Base-by-base conservation (phyloP, 139 green algal species). In the Picochlorum sp. region DNA sequence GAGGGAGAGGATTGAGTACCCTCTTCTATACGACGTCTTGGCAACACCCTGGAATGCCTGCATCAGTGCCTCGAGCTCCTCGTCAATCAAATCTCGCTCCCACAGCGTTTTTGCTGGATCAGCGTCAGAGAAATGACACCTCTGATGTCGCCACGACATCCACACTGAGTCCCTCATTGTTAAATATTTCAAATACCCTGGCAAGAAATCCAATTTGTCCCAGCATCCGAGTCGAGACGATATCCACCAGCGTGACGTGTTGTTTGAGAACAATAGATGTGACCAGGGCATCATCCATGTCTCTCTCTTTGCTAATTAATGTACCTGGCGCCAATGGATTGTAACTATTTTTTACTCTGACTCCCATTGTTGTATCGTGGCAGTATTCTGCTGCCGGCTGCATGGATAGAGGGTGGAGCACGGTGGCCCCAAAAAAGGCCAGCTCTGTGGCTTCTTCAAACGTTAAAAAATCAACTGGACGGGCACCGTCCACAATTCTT, bases 261-360 rank as follows among this genome's bases (percentile, higher is more conserved):
- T 66, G 69, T 79, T 99, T 99, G 20, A 95, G 77, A 47, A 99
- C 94, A 23, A 99, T 96, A 60, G 65, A 85, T 9, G 94, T 98
- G 23, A 98, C 84, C 24, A 98, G 63, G 18, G 67, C 79, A 24
- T 86, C 67, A 37, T 34, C 66, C 78, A 97, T 85, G 67, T 96
- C 81, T 4, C 92, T 81, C 8, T 72, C 8, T 1, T 63, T 52
- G 3, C 66, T 76, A 73, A 98, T 98, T 20, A 96, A 65, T 4
- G 92, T 96, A 24, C 93, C 93, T 0, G 76, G 68, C 1, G 91
- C 91, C 9, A 44, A 28, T 41, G 74, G 69, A 78, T 98, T 98
- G 80, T 99, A 99, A 28, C 80, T 92, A 78, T 99, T 99, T 79
- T 96, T 97, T 13, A 99, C 94, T 13, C 94, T 81, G 23, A 99